Percentiles rank a stretch among this genome's conserved stretches.
Evolutionary conservation across 2,329 filamentous ascomycete species (phyloP).

Genomic region (Tolypocladium inflatum): DNA sequence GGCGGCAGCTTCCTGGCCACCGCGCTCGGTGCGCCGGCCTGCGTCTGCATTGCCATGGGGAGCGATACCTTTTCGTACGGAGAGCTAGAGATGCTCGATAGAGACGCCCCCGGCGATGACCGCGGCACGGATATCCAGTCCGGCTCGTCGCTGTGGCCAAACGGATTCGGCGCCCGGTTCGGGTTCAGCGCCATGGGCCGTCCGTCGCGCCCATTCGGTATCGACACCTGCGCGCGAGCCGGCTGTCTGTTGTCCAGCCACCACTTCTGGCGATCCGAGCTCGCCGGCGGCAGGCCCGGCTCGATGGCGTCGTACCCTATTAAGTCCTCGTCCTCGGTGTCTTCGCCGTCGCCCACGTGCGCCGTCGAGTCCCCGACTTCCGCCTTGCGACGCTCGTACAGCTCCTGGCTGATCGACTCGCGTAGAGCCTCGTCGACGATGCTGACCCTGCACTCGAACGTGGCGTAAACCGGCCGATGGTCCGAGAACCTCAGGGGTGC

Average conservation of each 20-base stretch:
- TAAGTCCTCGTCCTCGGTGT: conserved; percentile 68
- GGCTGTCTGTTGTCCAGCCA: conserved; percentile 64
- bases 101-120: conserved; percentile 41
- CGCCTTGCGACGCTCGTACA: conserved; percentile 62
- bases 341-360: conserved; percentile 39
- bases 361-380: conserved; percentile 57
- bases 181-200: conserved; percentile 60
- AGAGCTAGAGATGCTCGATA: conserved; percentile 49
- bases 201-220: conserved; percentile 43
- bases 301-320: conserved; percentile 77
- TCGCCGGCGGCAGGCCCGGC: conserved; percentile 61
- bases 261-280: conserved; percentile 61
- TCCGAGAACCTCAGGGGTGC: conserved; percentile 85
- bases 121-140: conserved; percentile 71
- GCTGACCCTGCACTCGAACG: conserved; percentile 75
- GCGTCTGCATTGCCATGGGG: conserved; percentile 31
- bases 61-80: conserved; percentile 49
- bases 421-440: conserved; percentile 69
- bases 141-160: conserved; percentile 60
- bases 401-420: conserved; percentile 59
- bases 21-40: conserved; percentile 31
- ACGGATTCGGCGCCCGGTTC: conserved; percentile 71
- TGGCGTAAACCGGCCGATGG: conserved; percentile 88
- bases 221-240: conserved; percentile 61
- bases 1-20: conserved; percentile 41